A percentile compares a stretch with the other conserved stretches of the same genome.
These are phyloP conservation scores for Monosporascus sp. DNA, from an alignment of 2,329 filamentous ascomycete species.

Conservation along the genomic window DNA sequence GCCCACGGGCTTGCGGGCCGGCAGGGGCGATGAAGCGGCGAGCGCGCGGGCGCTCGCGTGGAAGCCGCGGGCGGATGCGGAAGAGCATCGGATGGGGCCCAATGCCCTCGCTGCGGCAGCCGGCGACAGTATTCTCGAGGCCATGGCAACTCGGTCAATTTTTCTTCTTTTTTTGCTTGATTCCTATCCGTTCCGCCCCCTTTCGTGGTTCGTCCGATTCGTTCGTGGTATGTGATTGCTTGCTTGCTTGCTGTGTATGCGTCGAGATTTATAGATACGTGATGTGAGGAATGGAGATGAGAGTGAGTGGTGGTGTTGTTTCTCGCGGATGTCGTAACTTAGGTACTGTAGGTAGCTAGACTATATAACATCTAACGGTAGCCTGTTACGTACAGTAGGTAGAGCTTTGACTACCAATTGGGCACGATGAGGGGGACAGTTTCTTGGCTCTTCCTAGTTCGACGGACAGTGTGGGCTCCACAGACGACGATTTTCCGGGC, in stretches of 20 bases:
- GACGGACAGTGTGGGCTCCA: too few relatives aligned
- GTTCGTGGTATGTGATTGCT: background rate
- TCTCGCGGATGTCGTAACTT: background rate
- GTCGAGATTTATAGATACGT: too few relatives aligned
- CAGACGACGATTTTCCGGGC: too few relatives aligned
- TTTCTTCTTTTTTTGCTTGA: too few relatives aligned
- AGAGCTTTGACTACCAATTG: too few relatives aligned
- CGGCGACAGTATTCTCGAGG: conserved; percentile 38
- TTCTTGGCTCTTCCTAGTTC: too few relatives aligned
- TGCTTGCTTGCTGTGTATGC: too few relatives aligned
- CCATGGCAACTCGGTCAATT: conserved; percentile 31
- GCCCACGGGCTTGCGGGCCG: conserved; percentile 53
- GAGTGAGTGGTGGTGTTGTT: too few relatives aligned
- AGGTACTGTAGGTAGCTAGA: background rate
- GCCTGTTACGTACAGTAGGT: background rate
- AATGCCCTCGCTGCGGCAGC: conserved; percentile 14
- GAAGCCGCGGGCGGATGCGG: conserved; percentile 36
- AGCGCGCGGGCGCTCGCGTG: conserved; percentile 42
- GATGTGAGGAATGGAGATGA: too few relatives aligned
- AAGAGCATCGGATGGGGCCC: conserved; percentile 24
- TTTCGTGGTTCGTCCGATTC: background rate
- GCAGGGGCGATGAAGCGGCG: conserved; percentile 41
- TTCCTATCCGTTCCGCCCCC: background rate
- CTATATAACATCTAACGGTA: background rate
- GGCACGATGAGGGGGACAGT: too few relatives aligned